Evolutionary conservation across 1,284 basidiomycete genomes (phyloP).

Genomic region (Somion occarium): DNA sequence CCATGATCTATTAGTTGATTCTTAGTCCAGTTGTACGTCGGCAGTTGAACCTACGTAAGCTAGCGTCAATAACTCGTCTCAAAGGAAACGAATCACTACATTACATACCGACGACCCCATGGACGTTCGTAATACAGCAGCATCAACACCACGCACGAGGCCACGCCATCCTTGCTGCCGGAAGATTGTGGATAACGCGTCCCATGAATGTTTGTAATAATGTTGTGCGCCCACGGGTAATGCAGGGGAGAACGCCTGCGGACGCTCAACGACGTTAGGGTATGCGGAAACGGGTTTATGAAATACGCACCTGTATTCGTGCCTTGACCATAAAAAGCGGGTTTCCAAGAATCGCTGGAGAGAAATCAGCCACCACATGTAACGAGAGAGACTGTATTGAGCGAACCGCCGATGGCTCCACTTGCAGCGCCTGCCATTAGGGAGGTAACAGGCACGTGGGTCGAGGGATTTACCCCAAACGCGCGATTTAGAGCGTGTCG

Average conservation of each 20-base stretch:
- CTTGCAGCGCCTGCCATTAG: conserved; percentile 84
- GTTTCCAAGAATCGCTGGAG: conserved; percentile 80
- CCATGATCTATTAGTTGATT: conserved; percentile 64
- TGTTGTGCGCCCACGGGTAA: conserved; percentile 95
- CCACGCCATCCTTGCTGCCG: conserved; percentile 75
- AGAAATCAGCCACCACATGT: background rate
- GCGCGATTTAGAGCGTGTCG: conserved; percentile 68
- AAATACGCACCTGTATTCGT: conserved; percentile 77
- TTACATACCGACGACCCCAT: conserved; percentile 81
- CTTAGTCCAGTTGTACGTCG: conserved; percentile 94
- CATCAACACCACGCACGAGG: conserved; percentile 86
- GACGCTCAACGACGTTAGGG: background rate
- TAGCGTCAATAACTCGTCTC: background rate
- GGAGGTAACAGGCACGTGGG: conserved; percentile 71
- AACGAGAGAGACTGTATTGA: background rate
- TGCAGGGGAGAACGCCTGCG: conserved; percentile 85
- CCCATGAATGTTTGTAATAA: conserved; percentile 79
- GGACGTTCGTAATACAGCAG: conserved; percentile 88
- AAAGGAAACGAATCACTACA: background rate
- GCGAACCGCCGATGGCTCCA: conserved; percentile 84
- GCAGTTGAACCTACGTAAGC: conserved; percentile 75
- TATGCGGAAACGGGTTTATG: background rate
- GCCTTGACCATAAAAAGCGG: conserved; percentile 97
- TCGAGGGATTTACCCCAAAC: conserved; percentile 58
- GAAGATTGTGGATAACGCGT: conserved; percentile 82